phyloP scores from a whole-genome alignment of 192 early-diverging fungal species.

The Coemansia sp. region DNA sequence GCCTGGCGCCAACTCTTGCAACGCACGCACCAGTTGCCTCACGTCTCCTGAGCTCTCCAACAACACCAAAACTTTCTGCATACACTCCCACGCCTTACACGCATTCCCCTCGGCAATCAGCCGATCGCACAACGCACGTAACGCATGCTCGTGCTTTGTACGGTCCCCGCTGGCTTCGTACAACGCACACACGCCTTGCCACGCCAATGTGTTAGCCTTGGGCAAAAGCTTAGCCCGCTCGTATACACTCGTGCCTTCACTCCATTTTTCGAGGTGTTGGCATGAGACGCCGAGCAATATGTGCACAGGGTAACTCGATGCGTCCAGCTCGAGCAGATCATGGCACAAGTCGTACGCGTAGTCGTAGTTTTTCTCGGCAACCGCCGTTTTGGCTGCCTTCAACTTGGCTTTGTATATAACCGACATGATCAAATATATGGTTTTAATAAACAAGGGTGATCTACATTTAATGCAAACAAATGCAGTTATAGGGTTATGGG shows the following conservation, averaged over 20 bases:
- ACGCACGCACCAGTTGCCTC: constrained; percentile 32
- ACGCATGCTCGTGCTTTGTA: constrained; percentile 29
- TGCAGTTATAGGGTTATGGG: neutral
- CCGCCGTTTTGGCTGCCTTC: constrained; percentile 48
- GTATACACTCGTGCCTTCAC: constrained; percentile 61
- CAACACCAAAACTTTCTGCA: constrained; percentile 58
- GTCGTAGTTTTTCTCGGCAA: constrained; percentile 46
- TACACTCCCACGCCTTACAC: constrained; percentile 50
- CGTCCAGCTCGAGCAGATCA: constrained; percentile 51
- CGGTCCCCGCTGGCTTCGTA: constrained; percentile 53
- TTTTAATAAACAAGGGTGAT: neutral
- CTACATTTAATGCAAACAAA: neutral
- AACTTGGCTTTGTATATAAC: constrained; percentile 55
- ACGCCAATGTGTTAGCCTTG: constrained; percentile 61
- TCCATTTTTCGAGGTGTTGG: constrained; percentile 59
- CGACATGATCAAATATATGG: constrained; percentile 23
- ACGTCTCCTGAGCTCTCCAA: constrained; percentile 49
- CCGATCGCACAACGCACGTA: constrained; percentile 25
- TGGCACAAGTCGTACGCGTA: constrained; percentile 52
- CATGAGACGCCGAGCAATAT: constrained; percentile 70
- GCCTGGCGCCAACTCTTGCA: constrained; percentile 17
- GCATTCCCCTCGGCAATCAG: constrained; percentile 46
- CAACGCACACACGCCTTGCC: constrained; percentile 66
- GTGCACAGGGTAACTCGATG: constrained; percentile 45
- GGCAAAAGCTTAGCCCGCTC: constrained; percentile 59